Conservation (phyloP, 139 green algal species). For the Klebsormidium nitens region DNA sequence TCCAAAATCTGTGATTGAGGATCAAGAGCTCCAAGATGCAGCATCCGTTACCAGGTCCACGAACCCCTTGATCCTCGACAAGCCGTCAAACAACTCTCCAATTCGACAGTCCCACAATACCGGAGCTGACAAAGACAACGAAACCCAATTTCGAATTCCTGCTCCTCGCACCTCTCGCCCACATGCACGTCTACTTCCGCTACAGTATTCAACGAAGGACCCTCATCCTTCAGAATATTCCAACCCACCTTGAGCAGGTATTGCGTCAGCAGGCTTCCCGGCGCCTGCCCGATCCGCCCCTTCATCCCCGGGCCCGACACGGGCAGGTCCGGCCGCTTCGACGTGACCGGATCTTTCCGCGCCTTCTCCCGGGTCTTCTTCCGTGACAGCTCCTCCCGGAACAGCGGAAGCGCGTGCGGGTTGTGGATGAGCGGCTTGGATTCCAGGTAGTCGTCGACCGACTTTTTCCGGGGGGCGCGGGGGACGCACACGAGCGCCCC, state of each 20-base stretch:
- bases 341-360: constrained; percentile 21
- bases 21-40: too few relatives aligned
- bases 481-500: constrained; percentile 66
- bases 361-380: constrained; percentile 30
- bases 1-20: too few relatives aligned
- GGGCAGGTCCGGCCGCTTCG: constrained; percentile 31
- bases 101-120: too few relatives aligned
- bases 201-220: too few relatives aligned
- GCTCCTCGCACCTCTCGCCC: too few relatives aligned
- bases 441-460: constrained; percentile 8
- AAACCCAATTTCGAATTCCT: too few relatives aligned
- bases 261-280: constrained; percentile 44
- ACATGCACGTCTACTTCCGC: too few relatives aligned
- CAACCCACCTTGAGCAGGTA: constrained; percentile 37
- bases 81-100: too few relatives aligned
- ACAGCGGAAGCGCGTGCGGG: constrained; percentile 37
- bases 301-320: constrained; percentile 23
- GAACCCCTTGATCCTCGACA: too few relatives aligned
- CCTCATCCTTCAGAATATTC: too few relatives aligned
- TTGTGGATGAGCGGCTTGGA: constrained; percentile 31
- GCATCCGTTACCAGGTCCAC: too few relatives aligned
- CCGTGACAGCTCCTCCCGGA: constrained; percentile 31
- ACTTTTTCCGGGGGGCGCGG: constrained; percentile 21
- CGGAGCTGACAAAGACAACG: too few relatives aligned
- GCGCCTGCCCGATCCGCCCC: constrained; percentile 35